Evolutionary conservation across 2,329 filamentous ascomycete species (phyloP).

Genomic region (Biscogniauxia marginata): DNA sequence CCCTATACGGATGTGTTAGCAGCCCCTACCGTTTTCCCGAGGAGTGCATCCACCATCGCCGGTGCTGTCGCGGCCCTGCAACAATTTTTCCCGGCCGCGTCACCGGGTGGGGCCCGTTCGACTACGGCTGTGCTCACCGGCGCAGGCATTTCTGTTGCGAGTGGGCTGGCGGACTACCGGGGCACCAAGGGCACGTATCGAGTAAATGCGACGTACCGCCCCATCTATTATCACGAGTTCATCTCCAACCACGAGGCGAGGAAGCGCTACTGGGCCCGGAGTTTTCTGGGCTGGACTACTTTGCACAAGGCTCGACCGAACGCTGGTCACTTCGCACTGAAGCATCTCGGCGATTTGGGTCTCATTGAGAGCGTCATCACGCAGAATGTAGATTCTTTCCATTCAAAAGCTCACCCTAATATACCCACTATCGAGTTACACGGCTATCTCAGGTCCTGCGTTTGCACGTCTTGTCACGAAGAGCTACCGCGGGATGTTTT

Average conservation of each 20-base stretch:
- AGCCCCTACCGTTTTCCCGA: slow-evolving; percentile 70
- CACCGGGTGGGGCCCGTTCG: slow-evolving; percentile 47
- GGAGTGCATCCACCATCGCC: slow-evolving; percentile 64
- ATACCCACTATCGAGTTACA: slow-evolving; percentile 82
- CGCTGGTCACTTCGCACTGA: slow-evolving; percentile 72
- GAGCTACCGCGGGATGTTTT: slow-evolving; percentile 72
- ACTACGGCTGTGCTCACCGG: slow-evolving; percentile 63
- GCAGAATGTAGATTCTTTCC: slow-evolving; percentile 97
- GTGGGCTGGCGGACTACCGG: slow-evolving; percentile 88
- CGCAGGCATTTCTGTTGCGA: slow-evolving; percentile 90
- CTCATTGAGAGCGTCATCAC: slow-evolving; percentile 78
- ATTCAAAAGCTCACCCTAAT: slow-evolving; percentile 71
- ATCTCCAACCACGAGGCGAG: slow-evolving; percentile 75
- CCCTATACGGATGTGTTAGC: slow-evolving; percentile 85
- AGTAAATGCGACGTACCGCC: slow-evolving; percentile 83
- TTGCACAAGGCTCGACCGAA: slow-evolving; percentile 80
- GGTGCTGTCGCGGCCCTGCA: slow-evolving; percentile 77
- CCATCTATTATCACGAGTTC: slow-evolving; percentile 94
- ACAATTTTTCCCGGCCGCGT: slow-evolving; percentile 68
- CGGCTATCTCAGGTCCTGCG: slow-evolving; percentile 78
- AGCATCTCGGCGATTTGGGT: slow-evolving; percentile 68
- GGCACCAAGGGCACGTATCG: slow-evolving; percentile 89
- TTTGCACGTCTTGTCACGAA: slow-evolving; percentile 76
- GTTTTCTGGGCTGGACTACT: slow-evolving; percentile 88
- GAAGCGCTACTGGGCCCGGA: slow-evolving; percentile 94